These are phyloP conservation scores for Paecilomyces formosus DNA, from an alignment of 2,329 filamentous ascomycete species.

Conservation along the genomic window DNA sequence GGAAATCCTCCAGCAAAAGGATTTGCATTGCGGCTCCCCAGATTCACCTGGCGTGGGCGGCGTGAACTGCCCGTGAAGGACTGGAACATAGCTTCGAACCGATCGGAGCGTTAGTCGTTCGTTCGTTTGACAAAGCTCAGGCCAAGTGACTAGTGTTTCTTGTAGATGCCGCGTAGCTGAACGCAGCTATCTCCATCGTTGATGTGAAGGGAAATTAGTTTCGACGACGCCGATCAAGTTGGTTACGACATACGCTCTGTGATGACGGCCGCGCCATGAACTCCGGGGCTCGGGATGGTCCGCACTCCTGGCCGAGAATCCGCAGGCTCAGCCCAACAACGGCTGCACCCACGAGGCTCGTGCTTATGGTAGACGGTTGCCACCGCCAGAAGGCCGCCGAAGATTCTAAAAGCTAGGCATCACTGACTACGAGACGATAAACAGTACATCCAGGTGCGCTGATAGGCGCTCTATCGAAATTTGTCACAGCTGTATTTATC, in stretches of 20 bases:
- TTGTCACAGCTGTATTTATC: background rate
- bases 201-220: background rate
- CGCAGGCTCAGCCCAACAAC: background rate
- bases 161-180: background rate
- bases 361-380: background rate
- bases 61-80: slow-evolving; percentile 85
- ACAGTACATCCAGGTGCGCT: background rate
- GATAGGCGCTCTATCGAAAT: background rate
- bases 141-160: background rate
- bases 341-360: background rate
- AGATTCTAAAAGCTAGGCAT: background rate
- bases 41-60: slow-evolving; percentile 83
- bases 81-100: slow-evolving; percentile 62
- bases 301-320: background rate
- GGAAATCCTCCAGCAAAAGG: slow-evolving; percentile 60
- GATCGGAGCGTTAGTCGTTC: slow-evolving; percentile 3
- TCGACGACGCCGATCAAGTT: background rate
- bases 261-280: background rate
- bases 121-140: slow-evolving; percentile 1
- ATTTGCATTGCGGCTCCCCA: slow-evolving; percentile 76
- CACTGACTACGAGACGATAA: background rate
- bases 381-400: background rate
- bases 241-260: background rate
- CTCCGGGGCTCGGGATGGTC: background rate
- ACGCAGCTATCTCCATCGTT: background rate